Conservation (phyloP, 2,329 filamentous ascomycete genomes). For the Talaromyces verruculosus region DNA sequence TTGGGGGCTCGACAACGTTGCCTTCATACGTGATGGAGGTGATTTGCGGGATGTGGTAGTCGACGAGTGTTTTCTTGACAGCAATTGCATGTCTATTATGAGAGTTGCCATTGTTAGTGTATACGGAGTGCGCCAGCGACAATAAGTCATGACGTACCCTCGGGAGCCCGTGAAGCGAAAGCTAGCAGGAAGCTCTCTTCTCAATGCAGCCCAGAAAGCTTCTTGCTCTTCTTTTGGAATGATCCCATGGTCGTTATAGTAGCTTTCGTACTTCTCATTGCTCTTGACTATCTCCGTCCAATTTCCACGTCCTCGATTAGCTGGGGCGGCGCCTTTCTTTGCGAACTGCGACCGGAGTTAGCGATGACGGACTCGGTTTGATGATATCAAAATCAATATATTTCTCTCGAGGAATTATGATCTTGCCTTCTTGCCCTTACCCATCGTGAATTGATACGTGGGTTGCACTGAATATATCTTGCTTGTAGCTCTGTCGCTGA, state of each 20-base stretch:
- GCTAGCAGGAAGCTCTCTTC: constrained; percentile 88
- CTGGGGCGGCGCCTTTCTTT: constrained; percentile 38
- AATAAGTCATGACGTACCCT: constrained; percentile 57
- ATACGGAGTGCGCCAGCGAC: background rate
- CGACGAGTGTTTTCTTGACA: constrained; percentile 83
- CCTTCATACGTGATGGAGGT: constrained; percentile 82
- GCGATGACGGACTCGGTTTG: background rate
- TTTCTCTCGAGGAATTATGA: background rate
- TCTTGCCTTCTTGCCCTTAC: constrained; percentile 22
- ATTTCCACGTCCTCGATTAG: constrained; percentile 42
- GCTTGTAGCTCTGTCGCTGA: background rate
- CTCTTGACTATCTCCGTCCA: constrained; percentile 68
- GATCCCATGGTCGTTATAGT: constrained; percentile 77
- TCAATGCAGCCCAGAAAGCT: constrained; percentile 80
- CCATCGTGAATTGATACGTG: constrained; percentile 18
- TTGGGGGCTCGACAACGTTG: constrained; percentile 75
- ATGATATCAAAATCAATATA: background rate
- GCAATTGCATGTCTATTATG: constrained; percentile 74
- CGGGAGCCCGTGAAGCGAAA: constrained; percentile 97
- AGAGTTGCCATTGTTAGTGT: background rate
- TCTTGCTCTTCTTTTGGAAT: constrained; percentile 75
- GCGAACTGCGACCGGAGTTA: constrained; percentile 14
- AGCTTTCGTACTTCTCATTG: constrained; percentile 82
- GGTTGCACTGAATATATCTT: background rate
- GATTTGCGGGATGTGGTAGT: constrained; percentile 88